These are phyloP conservation scores for Xylariaceae sp. DNA, from an alignment of 2,329 filamentous ascomycete genomes.

Conservation along the genomic window DNA sequence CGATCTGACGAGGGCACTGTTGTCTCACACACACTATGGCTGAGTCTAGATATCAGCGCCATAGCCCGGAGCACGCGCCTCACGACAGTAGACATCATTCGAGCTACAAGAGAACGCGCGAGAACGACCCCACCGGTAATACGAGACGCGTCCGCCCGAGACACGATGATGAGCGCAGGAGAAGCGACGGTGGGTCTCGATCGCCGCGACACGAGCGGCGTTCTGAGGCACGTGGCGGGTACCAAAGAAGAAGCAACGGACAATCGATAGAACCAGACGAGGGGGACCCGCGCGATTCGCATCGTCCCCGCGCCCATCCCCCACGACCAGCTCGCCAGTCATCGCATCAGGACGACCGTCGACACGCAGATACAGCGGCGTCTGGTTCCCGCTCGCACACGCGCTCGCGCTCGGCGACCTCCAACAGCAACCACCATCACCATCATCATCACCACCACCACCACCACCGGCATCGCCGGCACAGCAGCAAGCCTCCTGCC, in stretches of 20 bases:
- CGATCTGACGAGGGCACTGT: constrained; percentile 6
- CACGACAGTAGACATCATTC: constrained; percentile 15
- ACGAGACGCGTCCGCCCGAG: constrained; percentile 19
- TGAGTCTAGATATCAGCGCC: constrained; percentile 8
- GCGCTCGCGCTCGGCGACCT: constrained; percentile 12
- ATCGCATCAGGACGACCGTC: constrained; percentile 1
- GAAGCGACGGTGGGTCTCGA: neutral
- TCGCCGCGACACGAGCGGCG: constrained; percentile 14
- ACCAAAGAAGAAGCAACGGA: constrained; percentile 12
- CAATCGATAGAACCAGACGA: constrained; percentile 1
- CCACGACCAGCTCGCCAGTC: neutral
- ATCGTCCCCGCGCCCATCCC: neutral
- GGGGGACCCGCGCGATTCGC: neutral
- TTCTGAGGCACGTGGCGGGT: constrained; percentile 1
- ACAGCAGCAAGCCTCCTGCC: constrained; percentile 25
- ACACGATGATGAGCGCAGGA: constrained; percentile 11
- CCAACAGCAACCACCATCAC: constrained; percentile 20
- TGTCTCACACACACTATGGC: constrained; percentile 19
- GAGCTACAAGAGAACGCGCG: constrained; percentile 26
- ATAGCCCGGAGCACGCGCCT: constrained; percentile 8
- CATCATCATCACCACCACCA: constrained; percentile 38
- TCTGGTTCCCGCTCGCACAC: neutral
- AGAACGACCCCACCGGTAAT: constrained; percentile 16
- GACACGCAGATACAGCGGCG: neutral
- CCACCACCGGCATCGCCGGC: constrained; percentile 42